Evolutionary conservation across 2,329 filamentous ascomycete species (phyloP), one percentile per base, ranked within the genome.

Genomic region (Penicillium sp.): DNA sequence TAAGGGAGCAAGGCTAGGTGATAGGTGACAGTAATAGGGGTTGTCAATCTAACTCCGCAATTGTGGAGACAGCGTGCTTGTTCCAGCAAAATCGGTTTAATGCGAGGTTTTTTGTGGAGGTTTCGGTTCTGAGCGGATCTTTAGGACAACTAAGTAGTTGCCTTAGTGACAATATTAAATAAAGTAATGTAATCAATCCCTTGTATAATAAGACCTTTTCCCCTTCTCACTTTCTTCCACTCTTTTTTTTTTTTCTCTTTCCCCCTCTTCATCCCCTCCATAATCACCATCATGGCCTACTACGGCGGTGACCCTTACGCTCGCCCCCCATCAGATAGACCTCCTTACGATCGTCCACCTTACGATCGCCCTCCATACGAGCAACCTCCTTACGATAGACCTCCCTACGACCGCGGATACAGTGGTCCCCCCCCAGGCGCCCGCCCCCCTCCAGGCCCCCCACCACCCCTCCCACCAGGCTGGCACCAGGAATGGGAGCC

Each of bases 401-500:
- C 72, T 16, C 72, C 72, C 35, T 73, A 71, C 62, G 58, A 61
- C 42, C 55, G 54, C 48, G 62, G 54, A 56, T 67, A 62, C 67
- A 67, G 61, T 25, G 60, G 64, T 25, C 68, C 67, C 4, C 62
- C 68, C 9, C 62, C 63, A 13, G 39, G 39, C 33, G 58, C 66
- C 23, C 70, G 69, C 3, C 74, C 72, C 27, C 74, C 71, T 16
- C 64, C 67, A 3, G 70, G 70, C 50, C 76, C 75, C 64, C 81
- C 86, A 25, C 77, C 83, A 59, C 69, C 71, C 19, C 76, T 88
- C 62, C 80, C 87, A 25, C 68, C 78, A 50, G 87, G 87, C 63
- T 90, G 87, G 87, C 75, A 78, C 27, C 78, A 85, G 25, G 83
- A 88, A 71, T 90, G 82, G 74, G 87, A 90, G 62, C 81, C 84